Conservation (phyloP, 2,329 filamentous ascomycete species). For the Pseudogymnoascus sp. region DNA sequence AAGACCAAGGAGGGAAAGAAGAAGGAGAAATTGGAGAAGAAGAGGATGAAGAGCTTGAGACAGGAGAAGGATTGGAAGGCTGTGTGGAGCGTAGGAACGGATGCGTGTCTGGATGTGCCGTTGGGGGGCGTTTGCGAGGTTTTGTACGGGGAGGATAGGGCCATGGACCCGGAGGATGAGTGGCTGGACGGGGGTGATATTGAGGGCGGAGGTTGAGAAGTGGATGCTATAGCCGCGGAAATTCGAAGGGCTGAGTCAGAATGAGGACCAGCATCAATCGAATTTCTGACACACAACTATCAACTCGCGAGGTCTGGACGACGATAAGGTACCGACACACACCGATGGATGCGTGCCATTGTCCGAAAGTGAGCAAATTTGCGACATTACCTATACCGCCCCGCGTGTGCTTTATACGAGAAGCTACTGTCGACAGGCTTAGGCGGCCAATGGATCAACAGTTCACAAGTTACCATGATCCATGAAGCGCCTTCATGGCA, state of each 20-base stretch:
- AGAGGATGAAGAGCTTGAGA: constrained; percentile 25
- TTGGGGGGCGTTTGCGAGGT: constrained; percentile 93
- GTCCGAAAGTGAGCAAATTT: not conserved
- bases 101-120: constrained; percentile 95
- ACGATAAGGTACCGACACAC: not conserved
- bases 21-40: constrained; percentile 31
- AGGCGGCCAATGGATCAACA: not conserved
- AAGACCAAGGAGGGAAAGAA: constrained; percentile 30
- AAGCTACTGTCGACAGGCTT: not conserved
- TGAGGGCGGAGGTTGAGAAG: not conserved
- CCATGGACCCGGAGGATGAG: constrained; percentile 18
- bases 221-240: not conserved
- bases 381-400: not conserved
- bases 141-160: constrained; percentile 63
- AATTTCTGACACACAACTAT: not conserved
- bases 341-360: not conserved
- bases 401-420: not conserved
- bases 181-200: constrained; percentile 14
- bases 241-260: not conserved
- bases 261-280: not conserved
- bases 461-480: not conserved
- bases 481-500: not conserved
- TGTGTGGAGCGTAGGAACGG: constrained; percentile 86
- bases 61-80: constrained; percentile 60
- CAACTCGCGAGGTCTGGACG: not conserved